Evolutionary conservation across 176 grass and related monocot species (phyloP), one percentile per base, ranked within the genome.

Genomic region (Triticum urartu): DNA sequence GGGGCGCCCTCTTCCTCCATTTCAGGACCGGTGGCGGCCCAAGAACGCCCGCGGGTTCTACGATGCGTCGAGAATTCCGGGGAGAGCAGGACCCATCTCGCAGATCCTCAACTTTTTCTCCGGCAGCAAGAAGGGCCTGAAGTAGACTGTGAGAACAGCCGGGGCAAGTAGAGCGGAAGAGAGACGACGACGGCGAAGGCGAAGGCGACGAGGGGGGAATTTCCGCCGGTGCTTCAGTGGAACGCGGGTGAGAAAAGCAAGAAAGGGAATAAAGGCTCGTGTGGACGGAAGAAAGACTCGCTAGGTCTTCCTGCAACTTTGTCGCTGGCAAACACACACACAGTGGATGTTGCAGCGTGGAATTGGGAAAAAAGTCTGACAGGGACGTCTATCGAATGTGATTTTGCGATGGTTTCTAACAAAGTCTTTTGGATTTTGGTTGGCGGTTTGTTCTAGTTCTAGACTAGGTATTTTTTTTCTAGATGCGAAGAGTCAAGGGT

Each of bases 1-100:
- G 63, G 32, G 17, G 83, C 84, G 84, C 72, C 45, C 68, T 91
- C 92, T 64, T 91, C 92, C 84, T 91, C 92, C 89, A 93, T 92
- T 62, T 61, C 66, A 40, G 34, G 48, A 56, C 22, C 0, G 79
- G 17, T 5, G 33, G 40, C 2, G 13, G 47, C 64, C 64, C 64
- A 68, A 9, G 50, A 47, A 71, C 5, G 4, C 4, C 32, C 45
- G 26, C 45, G 4, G 38, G 40, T 20, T 48, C 8, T 13, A 65
- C 26, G 78, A 81, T 33, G 17, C 30, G 62, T 33, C 38, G 64
- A 32, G 63, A 50, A 81, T 9, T 81, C 25, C 39, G 17, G 9
- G n/a, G 1, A 13, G 24, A 12, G 38, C 60, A 15, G 24, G 32
- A 80, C 28, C 60, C 38, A 54, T 65, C 61, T 28, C 36, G 13